phyloP scores from a whole-genome alignment of 805 yeast genomes.

The Candida nitratophila region DNA sequence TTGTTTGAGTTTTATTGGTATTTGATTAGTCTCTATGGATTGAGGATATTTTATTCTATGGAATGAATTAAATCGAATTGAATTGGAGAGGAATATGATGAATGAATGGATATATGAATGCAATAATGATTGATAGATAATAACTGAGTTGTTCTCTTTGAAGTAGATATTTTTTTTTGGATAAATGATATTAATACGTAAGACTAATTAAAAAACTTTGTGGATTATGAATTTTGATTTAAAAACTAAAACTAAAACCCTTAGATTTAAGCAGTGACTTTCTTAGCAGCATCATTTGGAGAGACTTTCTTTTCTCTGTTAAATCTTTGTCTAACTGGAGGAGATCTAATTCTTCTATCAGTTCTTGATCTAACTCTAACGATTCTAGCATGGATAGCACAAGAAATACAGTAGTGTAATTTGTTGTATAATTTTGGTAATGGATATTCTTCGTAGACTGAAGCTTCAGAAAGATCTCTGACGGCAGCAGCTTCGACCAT shows the following conservation, averaged over 20 bases:
- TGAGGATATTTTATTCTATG: too few relatives aligned
- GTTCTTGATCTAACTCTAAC: constrained; percentile 99
- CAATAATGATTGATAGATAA: too few relatives aligned
- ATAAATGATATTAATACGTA: too few relatives aligned
- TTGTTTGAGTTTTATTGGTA: too few relatives aligned
- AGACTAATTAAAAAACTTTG: too few relatives aligned
- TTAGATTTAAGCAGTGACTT: constrained; percentile 41
- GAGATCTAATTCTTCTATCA: constrained; percentile 98
- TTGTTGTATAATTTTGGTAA: constrained; percentile 99
- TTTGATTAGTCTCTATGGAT: too few relatives aligned
- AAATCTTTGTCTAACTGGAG: constrained; percentile 99
- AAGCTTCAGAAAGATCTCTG: constrained; percentile 99
- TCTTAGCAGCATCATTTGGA: constrained; percentile 97
- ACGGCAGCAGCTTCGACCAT: constrained; percentile 99
- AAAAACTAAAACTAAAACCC: constrained; percentile 12
- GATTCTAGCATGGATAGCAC: constrained; percentile 99
- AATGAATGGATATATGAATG: neutral
- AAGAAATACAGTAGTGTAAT: constrained; percentile 99
- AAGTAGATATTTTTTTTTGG: too few relatives aligned
- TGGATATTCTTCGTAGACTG: constrained; percentile 98
- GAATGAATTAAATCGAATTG: neutral
- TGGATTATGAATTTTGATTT: too few relatives aligned
- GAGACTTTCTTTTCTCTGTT: constrained; percentile 91
- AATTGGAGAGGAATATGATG: constrained; percentile 1
- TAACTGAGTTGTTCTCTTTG: too few relatives aligned